phyloP scores from a whole-genome alignment of 176 grass and related monocot species.

The Aegilops speltoides region DNA sequence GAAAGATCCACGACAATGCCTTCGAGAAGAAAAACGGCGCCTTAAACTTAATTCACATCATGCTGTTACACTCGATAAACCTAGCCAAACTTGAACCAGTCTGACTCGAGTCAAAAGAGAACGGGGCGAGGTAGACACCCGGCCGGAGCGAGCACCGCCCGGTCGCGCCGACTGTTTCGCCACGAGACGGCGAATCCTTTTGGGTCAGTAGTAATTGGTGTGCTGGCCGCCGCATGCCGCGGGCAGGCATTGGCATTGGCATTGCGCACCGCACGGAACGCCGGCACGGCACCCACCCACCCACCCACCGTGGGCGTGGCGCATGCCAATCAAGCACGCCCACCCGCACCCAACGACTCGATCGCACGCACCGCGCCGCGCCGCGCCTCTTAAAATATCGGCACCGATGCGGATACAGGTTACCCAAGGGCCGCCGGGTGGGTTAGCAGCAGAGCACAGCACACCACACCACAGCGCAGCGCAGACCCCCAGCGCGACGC shows the following conservation, averaged over 20 bases:
- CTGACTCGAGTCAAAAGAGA: no score
- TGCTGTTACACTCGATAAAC: no score
- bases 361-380: background rate
- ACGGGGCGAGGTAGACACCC: no score
- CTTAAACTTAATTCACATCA: no score
- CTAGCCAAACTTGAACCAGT: no score
- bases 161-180: no score
- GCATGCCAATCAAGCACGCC: constrained; percentile 9
- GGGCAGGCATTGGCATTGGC: background rate
- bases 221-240: background rate
- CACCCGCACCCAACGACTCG: background rate
- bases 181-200: background rate
- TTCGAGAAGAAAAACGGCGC: no score
- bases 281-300: background rate
- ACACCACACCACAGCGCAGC: background rate
- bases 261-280: background rate
- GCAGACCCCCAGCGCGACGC: background rate
- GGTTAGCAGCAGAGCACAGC: background rate
- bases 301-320: background rate
- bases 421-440: constrained; percentile 10
- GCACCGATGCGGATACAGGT: background rate
- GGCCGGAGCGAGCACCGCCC: no score
- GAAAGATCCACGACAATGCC: no score
- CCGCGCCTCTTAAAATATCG: constrained; percentile 12
- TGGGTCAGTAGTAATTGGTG: background rate